Base-by-base conservation (phyloP, 352 stramenopile genomes). In the Globisporangium cystogenes region DNA sequence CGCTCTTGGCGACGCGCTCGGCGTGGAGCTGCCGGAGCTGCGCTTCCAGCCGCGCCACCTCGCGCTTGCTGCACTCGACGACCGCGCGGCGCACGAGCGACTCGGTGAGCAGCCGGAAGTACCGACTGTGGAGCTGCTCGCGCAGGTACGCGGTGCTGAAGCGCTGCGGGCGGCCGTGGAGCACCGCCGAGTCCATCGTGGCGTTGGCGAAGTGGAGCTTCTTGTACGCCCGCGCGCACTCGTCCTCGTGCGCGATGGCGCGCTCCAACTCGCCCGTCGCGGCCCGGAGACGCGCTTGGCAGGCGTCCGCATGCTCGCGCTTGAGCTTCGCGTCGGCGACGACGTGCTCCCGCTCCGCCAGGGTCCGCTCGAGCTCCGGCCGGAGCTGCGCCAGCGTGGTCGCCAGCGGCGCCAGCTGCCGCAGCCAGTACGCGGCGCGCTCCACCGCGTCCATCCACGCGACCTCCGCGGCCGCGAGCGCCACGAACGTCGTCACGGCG, bases 141-240 rank as follows among this genome's bases (percentile, higher is more conserved):
- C 74, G 61, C 14, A 90, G 45, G 42, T 90, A 92, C 4, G 46
- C 12, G 0, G 79, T 92, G 12, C 64, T 60, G 53, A 92, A 92
- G 0, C 72, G 68, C 60, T 92, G 82, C 0, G 79, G 63, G 1
- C 82, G 70, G 11, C 67, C 74, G 40, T 92, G 82, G 1, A 92
- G 60, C 0, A 92, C 77, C 29, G 71, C 66, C 0, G 79, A 92
- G 42, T 90, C 82, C 58, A 90, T 90, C 0, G 65, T 85, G 0
- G 64, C 57, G 36, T 82, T 90, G 4, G 65, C 23, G 5, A 70
- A 68, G 49, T 87, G 74, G 10, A 79, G 57, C 29, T 71, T 72
- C 27, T 71, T 73, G 55, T 77, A 79, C 6, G 50, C 53, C 10
- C 67, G 46, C 14, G 54, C 36, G 8, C 60, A 62, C 15, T 54